Evolutionary conservation across 179 eudicot species (phyloP).

Genomic region (Corrigiola litoralis): DNA sequence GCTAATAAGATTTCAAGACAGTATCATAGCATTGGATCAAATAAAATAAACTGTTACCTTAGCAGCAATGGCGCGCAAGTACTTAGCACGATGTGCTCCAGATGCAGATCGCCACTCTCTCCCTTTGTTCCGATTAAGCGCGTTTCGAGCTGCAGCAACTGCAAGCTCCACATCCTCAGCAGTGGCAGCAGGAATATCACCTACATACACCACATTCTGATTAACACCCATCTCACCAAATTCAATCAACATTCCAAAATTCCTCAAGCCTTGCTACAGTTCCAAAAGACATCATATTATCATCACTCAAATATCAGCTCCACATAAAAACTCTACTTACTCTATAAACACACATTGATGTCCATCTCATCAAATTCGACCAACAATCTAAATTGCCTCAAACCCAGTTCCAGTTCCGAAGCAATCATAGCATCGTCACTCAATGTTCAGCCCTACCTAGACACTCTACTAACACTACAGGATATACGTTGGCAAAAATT

Average conservation of each 20-base stretch:
- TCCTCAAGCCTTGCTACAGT: not conserved
- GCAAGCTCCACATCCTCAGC: slow-evolving; percentile 93
- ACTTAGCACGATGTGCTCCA: slow-evolving; percentile 93
- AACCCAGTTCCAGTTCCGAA: not conserved
- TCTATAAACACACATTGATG: no score
- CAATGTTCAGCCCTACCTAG: not conserved
- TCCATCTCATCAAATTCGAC: not conserved
- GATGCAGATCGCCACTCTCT: slow-evolving; percentile 75
- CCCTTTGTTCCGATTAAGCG: slow-evolving; percentile 58
- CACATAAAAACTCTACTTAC: not conserved
- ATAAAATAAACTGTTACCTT: slow-evolving; percentile 38
- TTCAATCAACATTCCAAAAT: not conserved
- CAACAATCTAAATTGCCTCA: not conserved
- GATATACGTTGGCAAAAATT: no score
- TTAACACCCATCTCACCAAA: not conserved
- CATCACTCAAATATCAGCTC: not conserved
- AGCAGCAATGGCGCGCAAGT: slow-evolving; percentile 87
- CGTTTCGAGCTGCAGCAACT: slow-evolving; percentile 79
- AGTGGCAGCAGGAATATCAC: slow-evolving; percentile 92
- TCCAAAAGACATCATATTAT: not conserved
- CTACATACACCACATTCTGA: slow-evolving; percentile 29
- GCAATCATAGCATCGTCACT: not conserved
- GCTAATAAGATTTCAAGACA: not conserved
- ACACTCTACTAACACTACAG: not conserved
- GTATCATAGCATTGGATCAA: not conserved